Base-by-base conservation (phyloP, 2,329 filamentous ascomycete species). In the Lachnellula occidentalis region DNA sequence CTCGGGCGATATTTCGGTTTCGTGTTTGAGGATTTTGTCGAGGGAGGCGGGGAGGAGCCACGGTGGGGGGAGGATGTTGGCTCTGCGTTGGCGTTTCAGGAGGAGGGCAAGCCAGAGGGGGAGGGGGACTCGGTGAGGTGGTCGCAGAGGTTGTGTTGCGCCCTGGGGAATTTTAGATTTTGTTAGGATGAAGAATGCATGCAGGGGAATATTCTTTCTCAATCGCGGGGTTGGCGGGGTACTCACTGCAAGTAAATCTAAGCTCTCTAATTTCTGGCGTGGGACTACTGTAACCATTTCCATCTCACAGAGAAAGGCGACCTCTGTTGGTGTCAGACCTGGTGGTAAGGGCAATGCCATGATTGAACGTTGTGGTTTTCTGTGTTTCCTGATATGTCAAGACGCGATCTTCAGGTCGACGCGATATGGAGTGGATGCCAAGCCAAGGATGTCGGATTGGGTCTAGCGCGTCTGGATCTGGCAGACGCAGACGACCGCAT, bases 281-380 rank as follows among this genome's bases (percentile, higher is more conserved):
- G 94, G 94, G 48, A 97, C 84, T 21, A 99, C 82, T 0, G 92
- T 96, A 53, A 99, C 88, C 66, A 90, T 82, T 75, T 97, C 92
- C 91, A 96, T 97, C 75, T 99, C 94, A 72, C 92, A 96, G 27
- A 97, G 77, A 68, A 97, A 99, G 49, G 91, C 88, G 45, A 95
- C 88, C 74, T 99, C 94, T 60, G 88, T 79, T 56, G 94, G 90
- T 64, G 88, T 87, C 45, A 96, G 80, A 71, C 86, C 74, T 7
- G 66, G 51, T 5, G 64, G 63, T 34, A 69, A 55, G 42, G 68
- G 67, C 47, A 69, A 60, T 27, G 67, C 67, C 68, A 70, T 70
- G 45, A 27, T 56, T 14, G 34, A 37, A 31, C 48, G 27, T 46
- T 46, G 34, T 37, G 45, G 46, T 14, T 48, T 56, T 37, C 34